Evolutionary conservation across 2,329 filamentous ascomycete species (phyloP).

Genomic region (Westerdykella sp.): DNA sequence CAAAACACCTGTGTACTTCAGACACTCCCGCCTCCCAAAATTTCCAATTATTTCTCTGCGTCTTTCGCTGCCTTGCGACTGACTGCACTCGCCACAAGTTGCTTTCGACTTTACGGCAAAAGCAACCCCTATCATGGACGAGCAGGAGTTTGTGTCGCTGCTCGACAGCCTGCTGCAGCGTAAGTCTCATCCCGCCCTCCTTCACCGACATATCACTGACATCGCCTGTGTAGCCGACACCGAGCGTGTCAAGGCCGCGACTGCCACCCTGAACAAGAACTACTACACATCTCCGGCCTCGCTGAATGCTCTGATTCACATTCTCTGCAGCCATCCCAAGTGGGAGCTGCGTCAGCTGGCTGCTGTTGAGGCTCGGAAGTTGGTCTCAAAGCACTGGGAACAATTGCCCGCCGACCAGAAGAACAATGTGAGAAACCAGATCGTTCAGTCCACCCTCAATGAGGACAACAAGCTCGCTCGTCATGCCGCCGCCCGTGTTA

Average conservation of each 20-base stretch:
- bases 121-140: conserved; percentile 54
- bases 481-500: conserved; percentile 80
- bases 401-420: conserved; percentile 69
- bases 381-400: conserved; percentile 82
- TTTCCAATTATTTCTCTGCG: conserved; percentile 17
- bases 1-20: too few relatives aligned
- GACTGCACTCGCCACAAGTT: conserved; percentile 2
- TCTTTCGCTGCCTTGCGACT: conserved; percentile 7
- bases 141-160: conserved; percentile 77
- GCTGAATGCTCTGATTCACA: conserved; percentile 78
- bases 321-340: conserved; percentile 71
- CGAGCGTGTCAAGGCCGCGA: conserved; percentile 72
- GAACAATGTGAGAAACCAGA: conserved; percentile 68
- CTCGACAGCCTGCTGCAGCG: conserved; percentile 82
- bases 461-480: conserved; percentile 72
- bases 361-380: conserved; percentile 78
- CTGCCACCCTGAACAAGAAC: conserved; percentile 82
- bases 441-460: conserved; percentile 76
- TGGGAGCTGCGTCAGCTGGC: conserved; percentile 77
- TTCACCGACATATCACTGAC: conserved; percentile 28
- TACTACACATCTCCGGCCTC: conserved; percentile 85
- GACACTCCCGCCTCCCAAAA: conserved; percentile 6
- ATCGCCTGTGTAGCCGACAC: conserved; percentile 60
- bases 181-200: conserved; percentile 46
- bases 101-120: conserved; percentile 9